A percentile compares a stretch with the other conserved stretches of the same genome.
These are phyloP conservation scores for Fusarium nematophilum DNA, from an alignment of 2,329 filamentous ascomycete genomes.

Conservation along the genomic window DNA sequence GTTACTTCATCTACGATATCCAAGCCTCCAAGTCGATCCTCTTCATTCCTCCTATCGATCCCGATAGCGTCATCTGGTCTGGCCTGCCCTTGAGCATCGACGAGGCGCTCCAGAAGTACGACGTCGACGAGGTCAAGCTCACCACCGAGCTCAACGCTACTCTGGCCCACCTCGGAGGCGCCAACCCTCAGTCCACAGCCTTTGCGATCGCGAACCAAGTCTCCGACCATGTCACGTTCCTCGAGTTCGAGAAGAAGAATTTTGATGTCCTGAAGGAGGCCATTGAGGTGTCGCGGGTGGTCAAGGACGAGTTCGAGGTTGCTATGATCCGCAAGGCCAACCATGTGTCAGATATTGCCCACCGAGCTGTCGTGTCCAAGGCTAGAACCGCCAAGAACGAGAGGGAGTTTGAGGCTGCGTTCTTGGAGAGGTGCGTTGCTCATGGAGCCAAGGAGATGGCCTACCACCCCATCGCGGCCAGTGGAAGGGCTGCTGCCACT, in stretches of 20 bases:
- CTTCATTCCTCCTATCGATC: slow-evolving; percentile 89
- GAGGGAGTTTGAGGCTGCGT: slow-evolving; percentile 83
- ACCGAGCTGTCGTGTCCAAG: slow-evolving; percentile 69
- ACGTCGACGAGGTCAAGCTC: slow-evolving; percentile 81
- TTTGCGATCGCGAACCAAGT: slow-evolving; percentile 85
- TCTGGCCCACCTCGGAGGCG: slow-evolving; percentile 65
- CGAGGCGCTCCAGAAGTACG: slow-evolving; percentile 81
- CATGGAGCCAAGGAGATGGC: slow-evolving; percentile 84
- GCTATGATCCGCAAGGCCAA: slow-evolving; percentile 80
- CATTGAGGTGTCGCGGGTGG: slow-evolving; percentile 74
- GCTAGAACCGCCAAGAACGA: slow-evolving; percentile 79
- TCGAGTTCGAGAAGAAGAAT: slow-evolving; percentile 75
- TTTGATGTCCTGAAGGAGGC: slow-evolving; percentile 66
- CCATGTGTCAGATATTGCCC: slow-evolving; percentile 73
- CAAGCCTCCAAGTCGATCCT: slow-evolving; percentile 78
- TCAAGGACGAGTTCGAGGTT: slow-evolving; percentile 82
- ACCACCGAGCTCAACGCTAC: slow-evolving; percentile 80
- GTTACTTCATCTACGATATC: slow-evolving; percentile 84
- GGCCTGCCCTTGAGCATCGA: slow-evolving; percentile 83
- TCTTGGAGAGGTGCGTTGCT: slow-evolving; percentile 80
- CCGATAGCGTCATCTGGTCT: slow-evolving; percentile 93
- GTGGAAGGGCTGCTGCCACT: slow-evolving; percentile 82
- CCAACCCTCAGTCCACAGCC: slow-evolving; percentile 59
- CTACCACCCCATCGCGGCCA: slow-evolving; percentile 87
- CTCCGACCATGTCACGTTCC: slow-evolving; percentile 76